Base-by-base conservation (phyloP, 257 asterid species). In the Buddleja alternifolia region DNA sequence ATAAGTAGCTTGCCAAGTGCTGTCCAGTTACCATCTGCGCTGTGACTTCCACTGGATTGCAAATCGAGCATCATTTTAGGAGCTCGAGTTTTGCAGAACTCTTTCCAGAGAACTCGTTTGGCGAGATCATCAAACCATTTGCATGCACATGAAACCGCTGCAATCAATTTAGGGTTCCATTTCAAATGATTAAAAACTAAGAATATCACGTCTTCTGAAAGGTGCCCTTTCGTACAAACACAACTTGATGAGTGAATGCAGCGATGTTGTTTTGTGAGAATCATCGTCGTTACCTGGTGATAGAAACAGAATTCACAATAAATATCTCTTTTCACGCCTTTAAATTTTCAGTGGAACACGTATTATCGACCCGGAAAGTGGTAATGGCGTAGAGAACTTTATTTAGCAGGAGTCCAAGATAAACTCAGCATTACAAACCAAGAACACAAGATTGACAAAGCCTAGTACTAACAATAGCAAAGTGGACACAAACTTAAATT, bases 61-160 rank as follows among this genome's bases (percentile, higher is more conserved):
- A 90, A 71, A 76, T 93, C 98, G n/a, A 81, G 85, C 96, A 85
- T 90, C 97, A 93, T 93, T 69, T 84, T 93, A 2, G 97, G 98
- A 52, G 98, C 97, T 42, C 98, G 81, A 1, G 96, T 88, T 73
- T 85, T 90, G 78, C 98, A 93, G 74, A 88, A 93, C 77, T 88
- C 97, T 62, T 90, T 93, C 97, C 99, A 93, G 4, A 93, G 92
- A 29, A 88, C 82, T 29, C 97, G 87, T 71, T 88, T 90, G 59
- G 97, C 94, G 7, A 90, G 90, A 73, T 93, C 98, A 29, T 93
- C 95, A 56, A 93, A 90, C 98, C 98, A 93, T 85, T 93, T 93
- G 85, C 97, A 90, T 3, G 77, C 78, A 69, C 95, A 86, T 44
- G 98, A 90, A 58, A 93, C 86, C 10, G 92, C 48, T 11, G 97